Evolutionary conservation across 257 asterid species (phyloP), one percentile per base, ranked within the genome.

Genomic region (Striga asiatica): DNA sequence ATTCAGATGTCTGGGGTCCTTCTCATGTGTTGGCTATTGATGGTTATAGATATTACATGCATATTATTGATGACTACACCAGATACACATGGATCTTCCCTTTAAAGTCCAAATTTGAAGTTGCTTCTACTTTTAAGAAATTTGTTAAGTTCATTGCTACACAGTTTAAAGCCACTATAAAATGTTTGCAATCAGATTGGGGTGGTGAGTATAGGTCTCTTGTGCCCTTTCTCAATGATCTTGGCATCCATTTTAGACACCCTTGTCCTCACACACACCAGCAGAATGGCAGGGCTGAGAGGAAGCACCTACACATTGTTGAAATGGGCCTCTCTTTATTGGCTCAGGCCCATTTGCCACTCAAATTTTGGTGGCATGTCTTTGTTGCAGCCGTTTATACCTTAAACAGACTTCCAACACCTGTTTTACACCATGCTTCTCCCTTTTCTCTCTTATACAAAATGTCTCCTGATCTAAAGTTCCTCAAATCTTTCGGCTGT

Each of bases 191-290:
- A 8, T 8, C 21, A 4, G n/a, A n/a, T 6, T n/a, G n/a, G n/a
- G n/a, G n/a, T n/a, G n/a, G n/a, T n/a, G n/a, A n/a, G n/a, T n/a
- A n/a, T n/a, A n/a, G n/a, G n/a, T n/a, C 1, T 0, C 22, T 51
- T 0, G n/a, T 17, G 3, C 2, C 22, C 0, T 6, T 29, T 17
- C 10, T 51, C 0, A 5, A 0, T 0, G 0, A 1, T 2, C 10
- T 2, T 1, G 41, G 45, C 0, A 29, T 29, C 5, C 3, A 7
- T 1, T 9, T 53, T 18, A n/a, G n/a, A 10, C 12, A 12, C 5
- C 35, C 29, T 2, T 53, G 25, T 10, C 58, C 28, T 3, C 39
- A 32, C 9, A 32, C 11, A 3, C 39, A 32, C 8, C 39, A 32
- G 9, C 39, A 32, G 9, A 53, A 53, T 18, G 29, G 25, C 0